Conservation (phyloP, 768 basidiomycete genomes). For the Termitomyces sp. region DNA sequence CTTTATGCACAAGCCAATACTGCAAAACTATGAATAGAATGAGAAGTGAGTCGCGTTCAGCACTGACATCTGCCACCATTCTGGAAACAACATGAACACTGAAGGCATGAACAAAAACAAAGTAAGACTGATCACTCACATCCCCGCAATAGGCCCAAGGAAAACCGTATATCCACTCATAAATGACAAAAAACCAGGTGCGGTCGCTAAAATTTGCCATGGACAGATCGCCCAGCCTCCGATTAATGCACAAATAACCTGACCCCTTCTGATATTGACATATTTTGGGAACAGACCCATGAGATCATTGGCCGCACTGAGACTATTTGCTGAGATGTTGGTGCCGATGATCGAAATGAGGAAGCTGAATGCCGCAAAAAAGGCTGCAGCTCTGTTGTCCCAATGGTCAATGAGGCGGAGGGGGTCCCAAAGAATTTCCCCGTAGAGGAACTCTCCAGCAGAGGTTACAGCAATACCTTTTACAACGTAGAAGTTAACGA, state of each 20-base stretch:
- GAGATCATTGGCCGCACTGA: conserved; percentile 78
- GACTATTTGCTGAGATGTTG: conserved; percentile 72
- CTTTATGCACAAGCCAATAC: conserved; percentile 74
- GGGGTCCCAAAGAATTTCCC: conserved; percentile 65
- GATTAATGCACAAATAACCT: conserved; percentile 70
- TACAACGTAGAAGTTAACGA: not conserved
- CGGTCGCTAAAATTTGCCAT: conserved; percentile 76
- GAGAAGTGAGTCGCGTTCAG: not conserved
- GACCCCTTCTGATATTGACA: conserved; percentile 78
- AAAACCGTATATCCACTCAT: conserved; percentile 86
- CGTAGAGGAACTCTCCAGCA: conserved; percentile 69
- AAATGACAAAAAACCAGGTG: conserved; percentile 66
- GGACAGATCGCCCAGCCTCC: conserved; percentile 85
- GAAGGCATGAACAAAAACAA: not conserved
- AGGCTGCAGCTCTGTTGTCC: conserved; percentile 82
- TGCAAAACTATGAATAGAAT: conserved; percentile 16
- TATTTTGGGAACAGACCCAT: conserved; percentile 71
- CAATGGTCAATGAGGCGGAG: conserved; percentile 69
- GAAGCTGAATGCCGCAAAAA: conserved; percentile 77
- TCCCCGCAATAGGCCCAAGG: conserved; percentile 78
- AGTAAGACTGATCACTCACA: not conserved
- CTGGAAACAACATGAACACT: conserved; percentile 16
- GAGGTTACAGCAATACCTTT: conserved; percentile 70
- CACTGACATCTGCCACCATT: conserved; percentile 41
- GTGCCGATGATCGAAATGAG: conserved; percentile 64